Evolutionary conservation across 2,329 filamentous ascomycete genomes (phyloP).

Genomic region (Fusarium xylarioides): DNA sequence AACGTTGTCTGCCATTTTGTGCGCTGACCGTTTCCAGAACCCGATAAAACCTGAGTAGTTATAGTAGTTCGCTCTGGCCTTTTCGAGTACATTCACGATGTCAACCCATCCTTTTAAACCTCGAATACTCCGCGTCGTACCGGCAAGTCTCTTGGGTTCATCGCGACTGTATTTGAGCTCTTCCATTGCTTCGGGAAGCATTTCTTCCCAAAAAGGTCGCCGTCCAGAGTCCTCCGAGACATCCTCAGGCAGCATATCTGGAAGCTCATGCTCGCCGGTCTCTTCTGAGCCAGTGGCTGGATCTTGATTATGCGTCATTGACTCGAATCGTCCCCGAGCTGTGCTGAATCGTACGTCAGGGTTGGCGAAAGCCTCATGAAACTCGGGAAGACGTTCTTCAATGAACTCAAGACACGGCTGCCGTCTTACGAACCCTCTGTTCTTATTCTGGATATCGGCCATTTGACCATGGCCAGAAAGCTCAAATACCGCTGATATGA

Average conservation of each 20-base stretch:
- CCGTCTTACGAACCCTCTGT: not conserved
- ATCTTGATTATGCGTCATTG: not conserved
- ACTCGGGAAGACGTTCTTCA: not conserved
- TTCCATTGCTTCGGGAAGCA: not conserved
- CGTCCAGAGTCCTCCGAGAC: rapidly evolving
- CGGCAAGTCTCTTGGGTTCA: not conserved
- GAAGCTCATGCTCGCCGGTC: not conserved
- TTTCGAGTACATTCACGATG: not conserved
- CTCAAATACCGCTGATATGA: not conserved
- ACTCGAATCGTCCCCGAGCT: not conserved
- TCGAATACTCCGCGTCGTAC: not conserved
- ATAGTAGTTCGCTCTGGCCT: not conserved
- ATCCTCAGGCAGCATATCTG: rapidly evolving
- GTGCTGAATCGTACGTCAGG: not conserved
- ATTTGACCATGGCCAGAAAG: not conserved
- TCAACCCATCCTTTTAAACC: not conserved
- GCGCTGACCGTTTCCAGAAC: not conserved
- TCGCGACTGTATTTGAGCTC: not conserved
- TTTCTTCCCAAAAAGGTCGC: not conserved
- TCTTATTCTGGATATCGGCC: not conserved
- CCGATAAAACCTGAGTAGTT: not conserved
- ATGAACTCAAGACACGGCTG: not conserved
- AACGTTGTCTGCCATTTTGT: not conserved
- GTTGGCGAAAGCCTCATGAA: not conserved
- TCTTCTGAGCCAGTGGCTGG: rapidly evolving